A percentile compares a stretch with the other conserved stretches of the same genome.
Conservation (phyloP, 345 rosid genomes). For the Garcia nutans region DNA sequence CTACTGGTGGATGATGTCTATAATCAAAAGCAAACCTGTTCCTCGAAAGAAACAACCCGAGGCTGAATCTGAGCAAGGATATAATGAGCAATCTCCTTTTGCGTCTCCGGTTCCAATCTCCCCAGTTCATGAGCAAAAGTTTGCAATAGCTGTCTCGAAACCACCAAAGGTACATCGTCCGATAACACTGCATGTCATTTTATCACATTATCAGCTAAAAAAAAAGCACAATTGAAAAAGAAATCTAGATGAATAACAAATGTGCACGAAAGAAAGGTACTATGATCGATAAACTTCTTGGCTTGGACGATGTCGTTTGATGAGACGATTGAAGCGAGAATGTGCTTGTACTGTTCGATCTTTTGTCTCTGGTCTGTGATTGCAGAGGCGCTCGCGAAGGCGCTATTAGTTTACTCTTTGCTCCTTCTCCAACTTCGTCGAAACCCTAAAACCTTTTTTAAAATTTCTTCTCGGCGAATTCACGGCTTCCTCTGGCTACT, state of each 20-base stretch:
- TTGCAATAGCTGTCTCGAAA: constrained; percentile 95
- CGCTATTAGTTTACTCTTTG: background rate
- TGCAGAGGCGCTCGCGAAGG: constrained; percentile 62
- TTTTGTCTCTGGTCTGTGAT: constrained; percentile 92
- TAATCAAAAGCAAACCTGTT: too few species aligned
- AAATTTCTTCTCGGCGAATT: too few species aligned
- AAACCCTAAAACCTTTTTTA: constrained; percentile 9
- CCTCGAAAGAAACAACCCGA: too few species aligned
- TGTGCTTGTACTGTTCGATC: constrained; percentile 96
- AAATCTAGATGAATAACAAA: constrained; percentile 3
- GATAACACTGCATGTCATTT: constrained; percentile 62
- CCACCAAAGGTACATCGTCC: constrained; percentile 87
- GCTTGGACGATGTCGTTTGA: constrained; percentile 77
- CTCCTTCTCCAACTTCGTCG: background rate
- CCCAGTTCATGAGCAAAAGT: too few species aligned
- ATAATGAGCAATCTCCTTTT: too few species aligned
- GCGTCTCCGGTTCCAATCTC: too few species aligned
- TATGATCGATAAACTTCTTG: constrained; percentile 87
- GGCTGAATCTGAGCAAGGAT: too few species aligned
- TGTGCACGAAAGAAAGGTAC: constrained; percentile 31
- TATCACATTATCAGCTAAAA: background rate
- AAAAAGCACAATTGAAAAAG: background rate
- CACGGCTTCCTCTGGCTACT: too few species aligned
- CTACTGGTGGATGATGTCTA: too few species aligned
- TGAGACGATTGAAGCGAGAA: constrained; percentile 75